Evolutionary conservation across 805 yeast genomes (phyloP).

Genomic region (Candida maesae): DNA sequence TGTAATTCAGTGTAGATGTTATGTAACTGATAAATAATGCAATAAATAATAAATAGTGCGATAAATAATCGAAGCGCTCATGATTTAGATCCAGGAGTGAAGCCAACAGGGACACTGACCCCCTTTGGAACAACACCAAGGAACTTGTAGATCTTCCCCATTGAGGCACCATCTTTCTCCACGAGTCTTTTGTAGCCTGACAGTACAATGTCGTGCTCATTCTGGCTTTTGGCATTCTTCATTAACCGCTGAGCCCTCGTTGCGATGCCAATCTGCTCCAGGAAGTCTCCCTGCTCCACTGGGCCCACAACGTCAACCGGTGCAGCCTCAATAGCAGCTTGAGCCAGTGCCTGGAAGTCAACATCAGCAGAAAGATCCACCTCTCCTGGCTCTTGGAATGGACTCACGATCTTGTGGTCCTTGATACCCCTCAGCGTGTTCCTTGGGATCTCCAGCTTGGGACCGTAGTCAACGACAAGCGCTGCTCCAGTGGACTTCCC

Average conservation of each 20-base stretch:
- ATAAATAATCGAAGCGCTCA: no score
- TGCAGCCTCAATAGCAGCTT: slow-evolving; percentile 22
- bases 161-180: slow-evolving; percentile 53
- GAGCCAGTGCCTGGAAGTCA: slow-evolving; percentile 60
- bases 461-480: slow-evolving; percentile 76
- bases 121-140: slow-evolving; percentile 54
- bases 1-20: no score
- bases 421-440: slow-evolving; percentile 71
- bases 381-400: slow-evolving; percentile 71
- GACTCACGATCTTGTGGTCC: slow-evolving; percentile 69
- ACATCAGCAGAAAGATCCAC: slow-evolving; percentile 84
- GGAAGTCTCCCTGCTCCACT: slow-evolving; percentile 74
- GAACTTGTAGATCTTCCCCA: slow-evolving; percentile 79
- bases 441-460: slow-evolving; percentile 57
- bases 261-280: slow-evolving; percentile 71
- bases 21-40: no score
- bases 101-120: slow-evolving; percentile 7
- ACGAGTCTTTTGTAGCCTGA: slow-evolving; percentile 60
- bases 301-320: slow-evolving; percentile 47
- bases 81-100: not conserved
- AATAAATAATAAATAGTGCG: not conserved
- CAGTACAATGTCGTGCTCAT: slow-evolving; percentile 49
- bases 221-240: slow-evolving; percentile 35
- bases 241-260: slow-evolving; percentile 60
- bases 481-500: slow-evolving; percentile 54